Base-by-base conservation (phyloP, 1,284 basidiomycete species). In the Peniophora sp. region DNA sequence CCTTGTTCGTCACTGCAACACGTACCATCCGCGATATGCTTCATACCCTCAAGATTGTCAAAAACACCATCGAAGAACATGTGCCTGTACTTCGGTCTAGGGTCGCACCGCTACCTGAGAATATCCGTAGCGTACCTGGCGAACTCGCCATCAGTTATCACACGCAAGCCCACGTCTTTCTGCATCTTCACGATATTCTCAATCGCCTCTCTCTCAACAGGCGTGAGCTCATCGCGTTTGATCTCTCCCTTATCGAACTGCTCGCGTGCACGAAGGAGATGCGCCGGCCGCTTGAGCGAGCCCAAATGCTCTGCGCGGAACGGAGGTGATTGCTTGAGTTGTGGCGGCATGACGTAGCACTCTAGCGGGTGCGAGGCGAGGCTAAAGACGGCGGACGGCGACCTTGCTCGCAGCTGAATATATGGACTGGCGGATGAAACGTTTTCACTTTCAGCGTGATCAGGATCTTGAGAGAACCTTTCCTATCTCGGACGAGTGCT, bases 31-130 rank as follows among this genome's bases (percentile, higher is more conserved):
- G 75, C 68, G 43, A 81, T 62, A 55, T 70, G 69, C 43, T 71
- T 74, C 73, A 85, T 83, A 41, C 86, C 84, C 43, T 83, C 76
- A 54, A 82, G 64, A 54, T 70, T 81, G 55, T 83, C 76, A 60
- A 79, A 83, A 20, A 81, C 77, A 14, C 76, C 77, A 50, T 81
- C 77, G 51, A 72, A 82, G 61, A 81, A 82, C 65, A 74, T 69
- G 47, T 70, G 69, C 57, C 79, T 82, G 57, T 9, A 36, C n/a
- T 10, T 10, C n/a, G 34, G 34, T 36, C 10, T 10, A 36, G n/a
- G 10, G 34, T 36, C 10, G 34, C 34, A 36, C n/a, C 34, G n/a
- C n/a, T 10, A 36, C 34, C n/a, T n/a, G n/a, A n/a, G 34, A 36
- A 36, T 36, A n/a, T 10, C 10, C n/a, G n/a, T 36, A 36, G 34